Evolutionary conservation across 257 asterid genomes (phyloP), one percentile per base, ranked within the genome.

Genomic region (Eucommia ulmoides): DNA sequence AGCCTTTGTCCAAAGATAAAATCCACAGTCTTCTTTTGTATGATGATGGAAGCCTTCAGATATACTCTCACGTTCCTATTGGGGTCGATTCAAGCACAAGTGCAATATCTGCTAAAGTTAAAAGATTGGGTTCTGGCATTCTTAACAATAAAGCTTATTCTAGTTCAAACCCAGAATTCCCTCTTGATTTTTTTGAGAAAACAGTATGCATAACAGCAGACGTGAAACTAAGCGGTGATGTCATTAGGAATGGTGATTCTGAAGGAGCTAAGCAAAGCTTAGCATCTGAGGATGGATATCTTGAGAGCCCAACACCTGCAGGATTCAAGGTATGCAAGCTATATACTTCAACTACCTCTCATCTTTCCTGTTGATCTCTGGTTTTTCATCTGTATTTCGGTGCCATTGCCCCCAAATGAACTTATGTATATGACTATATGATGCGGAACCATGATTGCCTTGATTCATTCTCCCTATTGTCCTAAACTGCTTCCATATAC

Each of bases 251-350:
- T 66, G 93, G 82, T 78, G 99, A 91, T 65, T 78, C 94, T 66
- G 99, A 91, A 70, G 85, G 84, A 45, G 93, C 91, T 50, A 91
- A 81, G 67, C 94, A 86, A 69, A 75, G 84, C 50, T 71, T 91
- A 76, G 81, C 96, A 55, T 83, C 95, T 55, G 99, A 91, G 68
- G 99, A 91, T 63, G 99, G 99, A 41, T 91, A 77, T 54, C 68
- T 91, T 54, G 99, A 91, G 82, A 84, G 96, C 50, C 79, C 95
- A 48, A 78, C 57, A 56, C 74, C 94, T 24, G 67, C 93, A 53
- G 99, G 96, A 60, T 91, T 91, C 72, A 83, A 91, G 96, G 99
- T 91, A 91, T n/a, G n/a, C n/a, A n/a, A n/a, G n/a, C n/a, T n/a
- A n/a, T n/a, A n/a, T n/a, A n/a, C n/a, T n/a, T n/a, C n/a, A n/a